Conservation (phyloP, 1,284 basidiomycete genomes). For the Irpex sp. region DNA sequence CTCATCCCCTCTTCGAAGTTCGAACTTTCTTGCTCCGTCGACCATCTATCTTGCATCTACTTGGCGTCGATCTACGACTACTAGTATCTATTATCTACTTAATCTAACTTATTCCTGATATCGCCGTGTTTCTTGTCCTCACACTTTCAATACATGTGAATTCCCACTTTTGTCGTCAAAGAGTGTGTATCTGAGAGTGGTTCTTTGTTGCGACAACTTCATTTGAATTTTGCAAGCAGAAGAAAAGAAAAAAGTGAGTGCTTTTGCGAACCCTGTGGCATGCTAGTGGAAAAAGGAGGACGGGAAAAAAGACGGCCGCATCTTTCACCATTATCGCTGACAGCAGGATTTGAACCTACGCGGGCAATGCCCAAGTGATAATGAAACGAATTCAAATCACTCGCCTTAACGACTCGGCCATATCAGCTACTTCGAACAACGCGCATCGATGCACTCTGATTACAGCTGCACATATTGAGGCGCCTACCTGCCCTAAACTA, state of each 20-base stretch:
- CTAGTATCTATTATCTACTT: not conserved
- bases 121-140: not conserved
- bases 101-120: not conserved
- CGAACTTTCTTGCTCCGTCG: not conserved
- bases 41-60: not conserved
- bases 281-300: not conserved
- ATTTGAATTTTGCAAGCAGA: too few species aligned
- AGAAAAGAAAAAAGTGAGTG: too few species aligned
- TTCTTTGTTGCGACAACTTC: too few species aligned
- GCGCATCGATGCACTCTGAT: not conserved
- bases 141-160: too few species aligned
- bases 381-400: constrained; percentile 58
- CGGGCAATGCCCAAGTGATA: constrained; percentile 74
- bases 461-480: too few species aligned
- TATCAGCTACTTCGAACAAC: constrained; percentile 44
- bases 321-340: constrained; percentile 40
- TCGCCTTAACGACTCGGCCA: constrained; percentile 84
- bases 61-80: not conserved
- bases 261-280: not conserved
- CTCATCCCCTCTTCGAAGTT: not conserved
- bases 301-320: not conserved
- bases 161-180: too few species aligned
- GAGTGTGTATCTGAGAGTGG: too few species aligned
- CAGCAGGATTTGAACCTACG: constrained; percentile 81
- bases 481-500: constrained; percentile 13